Evolutionary conservation across 495 filamentous ascomycete genomes (phyloP).

Genomic region (Penicillium bialowiezense): DNA sequence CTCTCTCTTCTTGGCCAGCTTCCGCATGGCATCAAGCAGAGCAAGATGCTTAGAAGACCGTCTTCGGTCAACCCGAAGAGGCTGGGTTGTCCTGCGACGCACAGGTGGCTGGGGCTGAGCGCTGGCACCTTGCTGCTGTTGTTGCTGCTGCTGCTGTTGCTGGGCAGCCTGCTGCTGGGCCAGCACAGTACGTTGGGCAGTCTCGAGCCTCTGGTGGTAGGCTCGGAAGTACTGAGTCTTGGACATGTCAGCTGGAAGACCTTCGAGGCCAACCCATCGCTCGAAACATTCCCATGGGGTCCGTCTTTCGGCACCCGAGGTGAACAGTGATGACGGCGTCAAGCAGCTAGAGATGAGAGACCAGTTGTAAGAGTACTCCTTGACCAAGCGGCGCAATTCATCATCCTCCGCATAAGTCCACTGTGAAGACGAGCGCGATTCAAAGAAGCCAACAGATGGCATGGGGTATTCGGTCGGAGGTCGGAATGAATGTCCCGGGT

Average conservation of each 20-base stretch:
- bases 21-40: conserved; percentile 90
- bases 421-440: conserved; percentile 77
- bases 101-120: conserved; percentile 56
- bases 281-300: conserved; percentile 99
- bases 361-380: conserved; percentile 97
- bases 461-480: conserved; percentile 88
- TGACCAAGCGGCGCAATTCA: conserved; percentile 76
- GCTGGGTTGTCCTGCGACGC: conserved; percentile 65
- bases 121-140: conserved; percentile 48
- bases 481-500: conserved; percentile 88
- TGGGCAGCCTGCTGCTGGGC: conserved; percentile 59
- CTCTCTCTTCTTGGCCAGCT: conserved; percentile 91
- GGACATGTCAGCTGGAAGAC: conserved; percentile 82
- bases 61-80: conserved; percentile 77
- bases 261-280: conserved; percentile 87
- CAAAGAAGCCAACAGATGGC: conserved; percentile 86
- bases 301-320: conserved; percentile 80
- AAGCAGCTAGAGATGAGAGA: conserved; percentile 82
- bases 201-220: conserved; percentile 76
- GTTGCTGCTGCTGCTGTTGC: conserved; percentile 57
- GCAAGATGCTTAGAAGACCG: conserved; percentile 81
- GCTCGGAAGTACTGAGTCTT: conserved; percentile 90
- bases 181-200: conserved; percentile 65
- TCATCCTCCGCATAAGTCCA: conserved; percentile 91
- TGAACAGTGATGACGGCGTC: conserved; percentile 67